Percentiles rank a stretch among this genome's conserved stretches.
These are phyloP conservation scores for Podospora conica DNA, from an alignment of 495 filamentous ascomycete species.

Conservation along the genomic window DNA sequence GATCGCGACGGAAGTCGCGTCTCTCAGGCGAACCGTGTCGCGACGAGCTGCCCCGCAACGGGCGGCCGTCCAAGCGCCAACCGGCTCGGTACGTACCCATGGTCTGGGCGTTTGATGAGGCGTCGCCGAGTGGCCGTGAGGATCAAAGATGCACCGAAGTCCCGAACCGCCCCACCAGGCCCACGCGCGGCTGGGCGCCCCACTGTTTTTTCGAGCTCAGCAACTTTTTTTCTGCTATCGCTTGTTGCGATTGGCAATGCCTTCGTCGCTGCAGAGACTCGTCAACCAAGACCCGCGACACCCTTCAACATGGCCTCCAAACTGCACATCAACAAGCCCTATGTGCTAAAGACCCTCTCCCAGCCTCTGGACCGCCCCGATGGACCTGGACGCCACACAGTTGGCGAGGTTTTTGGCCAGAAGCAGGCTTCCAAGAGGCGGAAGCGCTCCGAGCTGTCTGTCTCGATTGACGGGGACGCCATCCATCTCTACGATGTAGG, in stretches of 20 bases:
- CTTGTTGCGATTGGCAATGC: constrained; percentile 14
- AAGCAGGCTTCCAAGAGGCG: constrained; percentile 68
- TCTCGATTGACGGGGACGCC: constrained; percentile 84
- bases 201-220: constrained; percentile 20
- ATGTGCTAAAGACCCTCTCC: constrained; percentile 61
- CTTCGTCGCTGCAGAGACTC: constrained; percentile 6
- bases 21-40: constrained; percentile 1
- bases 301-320: constrained; percentile 43
- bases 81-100: not conserved
- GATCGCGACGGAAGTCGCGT: constrained; percentile 9
- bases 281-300: not conserved
- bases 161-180: constrained; percentile 12
- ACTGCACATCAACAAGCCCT: constrained; percentile 50
- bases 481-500: constrained; percentile 89
- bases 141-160: constrained; percentile 25
- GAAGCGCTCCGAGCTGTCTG: constrained; percentile 76
- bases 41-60: constrained; percentile 1
- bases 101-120: no score
- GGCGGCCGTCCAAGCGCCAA: not conserved
- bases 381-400: constrained; percentile 50
- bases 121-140: not conserved
- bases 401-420: constrained; percentile 64
- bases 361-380: constrained; percentile 52
- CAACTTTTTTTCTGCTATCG: constrained; percentile 22
- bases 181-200: not conserved